Evolutionary conservation across 768 basidiomycete genomes (phyloP).

Genomic region (Cystobasidium ongulense): DNA sequence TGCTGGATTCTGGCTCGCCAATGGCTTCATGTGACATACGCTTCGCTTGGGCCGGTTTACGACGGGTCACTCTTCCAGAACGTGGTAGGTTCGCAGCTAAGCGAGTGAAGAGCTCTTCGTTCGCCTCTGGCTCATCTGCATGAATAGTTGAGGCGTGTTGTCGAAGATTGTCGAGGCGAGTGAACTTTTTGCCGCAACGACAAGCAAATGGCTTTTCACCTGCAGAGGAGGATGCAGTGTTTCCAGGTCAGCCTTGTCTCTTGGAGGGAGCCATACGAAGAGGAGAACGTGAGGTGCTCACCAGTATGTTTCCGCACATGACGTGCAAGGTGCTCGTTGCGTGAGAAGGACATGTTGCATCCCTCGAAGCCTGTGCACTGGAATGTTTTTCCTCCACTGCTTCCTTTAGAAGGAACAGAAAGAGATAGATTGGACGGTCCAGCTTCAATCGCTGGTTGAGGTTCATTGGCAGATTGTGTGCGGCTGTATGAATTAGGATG

Average conservation of each 20-base stretch:
- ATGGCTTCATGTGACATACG: neutral
- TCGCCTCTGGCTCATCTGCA: constrained; percentile 72
- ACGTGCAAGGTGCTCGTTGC: constrained; percentile 88
- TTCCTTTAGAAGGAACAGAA: too few species aligned
- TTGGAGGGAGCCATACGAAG: neutral
- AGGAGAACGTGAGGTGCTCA: constrained; percentile 46
- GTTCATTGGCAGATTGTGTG: neutral
- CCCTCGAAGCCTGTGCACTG: constrained; percentile 91
- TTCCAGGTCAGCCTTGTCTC: neutral
- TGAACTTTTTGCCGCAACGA: constrained; percentile 91
- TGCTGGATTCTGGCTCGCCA: neutral
- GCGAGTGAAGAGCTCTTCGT: constrained; percentile 84
- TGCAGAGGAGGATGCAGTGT: constrained; percentile 41
- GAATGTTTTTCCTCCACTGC: constrained; percentile 49
- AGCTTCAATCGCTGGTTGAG: neutral
- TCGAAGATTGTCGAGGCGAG: constrained; percentile 88
- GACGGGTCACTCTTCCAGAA: neutral
- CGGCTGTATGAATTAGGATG: neutral
- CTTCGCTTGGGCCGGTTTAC: neutral
- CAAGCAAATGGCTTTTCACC: constrained; percentile 94
- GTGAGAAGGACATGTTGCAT: constrained; percentile 90
- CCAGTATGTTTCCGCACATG: constrained; percentile 61
- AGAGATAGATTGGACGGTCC: neutral
- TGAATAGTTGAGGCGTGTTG: constrained; percentile 97
- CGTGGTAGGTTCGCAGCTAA: constrained; percentile 48